Evolutionary conservation across 1,284 basidiomycete species (phyloP), one percentile per base, ranked within the genome.

Genomic region (Malassezia restricta): DNA sequence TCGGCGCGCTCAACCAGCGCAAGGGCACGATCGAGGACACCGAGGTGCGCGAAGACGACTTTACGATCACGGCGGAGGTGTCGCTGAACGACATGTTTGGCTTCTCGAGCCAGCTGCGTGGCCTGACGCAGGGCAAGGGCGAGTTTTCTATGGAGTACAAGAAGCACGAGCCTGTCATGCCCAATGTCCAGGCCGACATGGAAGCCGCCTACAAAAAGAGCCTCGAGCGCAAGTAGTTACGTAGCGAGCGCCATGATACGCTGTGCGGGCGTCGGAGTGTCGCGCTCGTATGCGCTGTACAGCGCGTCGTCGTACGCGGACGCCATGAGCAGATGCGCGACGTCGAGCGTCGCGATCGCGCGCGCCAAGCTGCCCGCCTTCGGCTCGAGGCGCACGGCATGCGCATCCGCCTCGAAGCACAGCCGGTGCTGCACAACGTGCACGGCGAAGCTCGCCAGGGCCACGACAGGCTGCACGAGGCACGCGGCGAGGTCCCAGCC

Each of bases 1-100:
- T 98, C 66, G 91, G 92, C 41, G 87, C 87, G 12, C 77, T 98
- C 66, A 99, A 95, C 75, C 83, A 87, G 57, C 81, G 94, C 35
- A 83, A 89, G 56, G 94, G 94, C 2, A 91, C 87, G 6, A 95
- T 99, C 66, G 79, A 92, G 45, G 92, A 96, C 69, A 94, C 87
- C 59, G 94, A 98, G 76, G 84, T 95, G 32, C 82, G 91, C 40
- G 91, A 95, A 65, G 94, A 98, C 69, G 92, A 99, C 76, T 96
- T 98, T 71, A 90, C 87, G 2, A 81, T 86, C 51, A 80, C 81
- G 20, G 89, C 89, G 28, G 92, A 96, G 73, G 91, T 98, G 12
- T 84, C 87, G 8, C 76, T 98, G 74, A 96, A 92, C 75, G 92
- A 98, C 71, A 98, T 99, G 94, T 98, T 98, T 74, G 92, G 92